Conservation (phyloP, 2,329 filamentous ascomycete species). For the Trichoderma guizhouense region DNA sequence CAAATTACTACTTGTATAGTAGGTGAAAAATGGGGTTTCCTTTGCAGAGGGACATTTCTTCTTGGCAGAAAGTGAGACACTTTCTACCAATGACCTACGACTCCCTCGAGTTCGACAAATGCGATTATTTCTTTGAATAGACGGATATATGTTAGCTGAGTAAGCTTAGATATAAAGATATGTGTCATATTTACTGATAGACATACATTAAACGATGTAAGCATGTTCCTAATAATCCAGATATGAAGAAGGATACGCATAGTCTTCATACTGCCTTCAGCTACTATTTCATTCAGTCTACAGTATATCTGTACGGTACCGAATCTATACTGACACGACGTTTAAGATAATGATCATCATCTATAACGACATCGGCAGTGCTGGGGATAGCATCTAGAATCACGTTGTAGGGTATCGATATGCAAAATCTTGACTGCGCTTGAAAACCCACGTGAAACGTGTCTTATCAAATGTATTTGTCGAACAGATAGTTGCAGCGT, state of each 20-base stretch:
- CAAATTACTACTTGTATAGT: neutral
- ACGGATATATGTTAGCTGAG: neutral
- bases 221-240: neutral
- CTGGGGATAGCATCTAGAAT: neutral
- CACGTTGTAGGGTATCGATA: neutral
- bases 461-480: neutral
- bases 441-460: fast-evolving
- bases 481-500: neutral
- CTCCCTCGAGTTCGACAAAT: neutral
- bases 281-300: neutral
- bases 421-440: neutral
- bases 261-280: neutral
- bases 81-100: neutral
- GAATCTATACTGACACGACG: neutral
- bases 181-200: neutral
- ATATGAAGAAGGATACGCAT: neutral
- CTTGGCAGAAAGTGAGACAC: neutral
- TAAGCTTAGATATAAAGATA: neutral
- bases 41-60: neutral
- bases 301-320: neutral
- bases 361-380: neutral
- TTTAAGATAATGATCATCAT: neutral
- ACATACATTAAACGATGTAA: neutral
- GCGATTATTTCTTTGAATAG: neutral
- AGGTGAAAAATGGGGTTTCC: neutral